Evolutionary conservation across 306 rosid species (phyloP).

Genomic region (Malus sylvestris): DNA sequence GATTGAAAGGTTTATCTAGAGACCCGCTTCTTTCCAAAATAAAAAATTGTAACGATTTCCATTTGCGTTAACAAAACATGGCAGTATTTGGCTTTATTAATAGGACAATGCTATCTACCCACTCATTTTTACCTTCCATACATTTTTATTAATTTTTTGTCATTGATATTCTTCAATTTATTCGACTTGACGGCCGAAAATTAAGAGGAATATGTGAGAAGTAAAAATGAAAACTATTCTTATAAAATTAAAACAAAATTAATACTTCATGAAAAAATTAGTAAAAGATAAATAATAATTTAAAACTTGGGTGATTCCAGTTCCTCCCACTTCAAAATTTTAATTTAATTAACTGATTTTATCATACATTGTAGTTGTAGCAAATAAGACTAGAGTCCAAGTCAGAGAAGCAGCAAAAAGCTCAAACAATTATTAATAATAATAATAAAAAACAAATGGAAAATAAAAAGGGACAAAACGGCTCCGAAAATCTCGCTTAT

Average conservation of each 20-base stretch:
- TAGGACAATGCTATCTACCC: rapidly evolving
- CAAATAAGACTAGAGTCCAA: background rate
- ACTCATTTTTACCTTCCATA: no score
- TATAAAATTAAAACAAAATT: background rate
- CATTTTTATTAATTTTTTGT: no score
- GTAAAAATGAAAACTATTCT: no score
- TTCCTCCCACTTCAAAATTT: background rate
- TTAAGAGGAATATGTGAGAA: rapidly evolving
- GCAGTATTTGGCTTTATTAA: no score
- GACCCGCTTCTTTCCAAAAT: no score
- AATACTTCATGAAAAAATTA: background rate
- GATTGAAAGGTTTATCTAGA: no score
- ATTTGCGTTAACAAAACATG: background rate
- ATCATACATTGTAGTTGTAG: background rate
- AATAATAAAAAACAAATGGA: background rate
- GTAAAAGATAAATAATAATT: background rate
- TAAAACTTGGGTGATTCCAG: background rate
- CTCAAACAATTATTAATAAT: background rate
- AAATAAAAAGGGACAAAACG: background rate
- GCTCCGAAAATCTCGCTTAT: conserved; percentile 50
- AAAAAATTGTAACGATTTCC: background rate
- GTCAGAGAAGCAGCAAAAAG: background rate
- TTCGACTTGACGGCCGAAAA: rapidly evolving
- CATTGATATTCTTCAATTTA: no score
- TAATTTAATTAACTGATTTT: background rate